Evolutionary conservation across 495 filamentous ascomycete genomes (phyloP), one percentile per base, ranked within the genome.

Genomic region (Penicillium coprophilum): DNA sequence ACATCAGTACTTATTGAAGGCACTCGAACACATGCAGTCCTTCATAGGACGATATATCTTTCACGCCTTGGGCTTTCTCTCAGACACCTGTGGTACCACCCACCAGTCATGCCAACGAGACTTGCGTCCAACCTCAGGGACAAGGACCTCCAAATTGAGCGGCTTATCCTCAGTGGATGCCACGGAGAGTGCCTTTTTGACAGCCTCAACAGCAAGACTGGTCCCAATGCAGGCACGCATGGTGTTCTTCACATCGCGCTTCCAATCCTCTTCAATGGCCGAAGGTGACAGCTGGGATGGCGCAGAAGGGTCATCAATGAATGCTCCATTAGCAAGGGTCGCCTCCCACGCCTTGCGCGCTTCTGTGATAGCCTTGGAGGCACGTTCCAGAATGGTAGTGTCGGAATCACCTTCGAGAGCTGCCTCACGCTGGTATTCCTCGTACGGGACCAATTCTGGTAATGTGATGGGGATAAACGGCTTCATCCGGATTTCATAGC

Each of bases 401-500:
- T 79, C 74, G 24, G 73, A 66, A 15, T 76, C 63, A 1, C 70
- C 76, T 44, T 75, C 70, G 4, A 80, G 66, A 2, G 72, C 67
- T 15, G 73, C 66, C 28, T 76, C 72, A 1, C 64, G 65, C 15
- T 63, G 57, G 61, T 89, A 89, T 21, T 85, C 80, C 5, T 84
- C 80, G 53, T 80, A 91, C 0, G 84, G 74, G 0, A 87, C 83
- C n/a, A 92, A 72, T 56, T 86, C 83, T 0, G 91, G 90, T 9
- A 91, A 71, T 20, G 79, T 77, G 39, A 97, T 83, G 6, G 73
- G 64, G 7, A 86, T 73, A 57, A 96, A 97, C 0, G 91, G 91
- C 63, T 90, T 93, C 91, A 96, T 94, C 34, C 94, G 87, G 3
- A 96, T 72, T 58, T 94, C 86, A 70, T 96, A 96, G 6, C 92